Evolutionary conservation across 176 grass and related monocot genomes (phyloP), one percentile per base, ranked within the genome.

Genomic region (Stipa capillata): DNA sequence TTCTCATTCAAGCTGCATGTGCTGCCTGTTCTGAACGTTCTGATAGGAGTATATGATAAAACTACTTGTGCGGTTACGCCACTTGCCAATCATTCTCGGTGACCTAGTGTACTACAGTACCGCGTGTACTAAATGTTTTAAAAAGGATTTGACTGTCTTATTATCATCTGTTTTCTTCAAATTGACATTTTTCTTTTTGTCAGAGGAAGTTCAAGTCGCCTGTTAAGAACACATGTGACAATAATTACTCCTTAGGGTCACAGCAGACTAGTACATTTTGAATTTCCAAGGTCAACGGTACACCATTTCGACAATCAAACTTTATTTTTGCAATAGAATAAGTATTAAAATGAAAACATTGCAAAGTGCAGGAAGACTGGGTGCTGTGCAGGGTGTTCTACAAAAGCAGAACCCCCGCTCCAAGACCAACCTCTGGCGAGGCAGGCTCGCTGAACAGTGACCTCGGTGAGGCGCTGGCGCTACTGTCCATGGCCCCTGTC

Each of bases 351-450:
- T 69, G 66, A 1, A 47, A 69, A 29, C 29, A 29, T 51, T 55
- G 5, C 27, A 20, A 44, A 40, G 43, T 25, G 74, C 72, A 93
- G 90, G 87, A 87, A 80, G 84, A 90, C 68, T 93, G 90, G 90
- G 90, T 93, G 48, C 35, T 93, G n/a, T 93, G 87, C 54, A 77
- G 80, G 80, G 87, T 93, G 58, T 87, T 84, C 43, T 84, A 78
- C 87, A 84, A 90, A 81, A 87, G 71, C 71, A 53, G 70, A 36
- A 56, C 77, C 0, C 23, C 72, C 3, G 35, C 21, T 0, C 24
- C 77, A 18, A 42, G 52, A 17, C 18, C 69, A 32, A 28, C 62
- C 56, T n/a, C 44, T 44, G 63, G 69, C 21, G 82, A 76, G 44
- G 20, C 49, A 21, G 32, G 12, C 14, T 62, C 81, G 11, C 69